Base-by-base conservation (phyloP, 129 eudicot species). In the Saposhnikovia divaricata region DNA sequence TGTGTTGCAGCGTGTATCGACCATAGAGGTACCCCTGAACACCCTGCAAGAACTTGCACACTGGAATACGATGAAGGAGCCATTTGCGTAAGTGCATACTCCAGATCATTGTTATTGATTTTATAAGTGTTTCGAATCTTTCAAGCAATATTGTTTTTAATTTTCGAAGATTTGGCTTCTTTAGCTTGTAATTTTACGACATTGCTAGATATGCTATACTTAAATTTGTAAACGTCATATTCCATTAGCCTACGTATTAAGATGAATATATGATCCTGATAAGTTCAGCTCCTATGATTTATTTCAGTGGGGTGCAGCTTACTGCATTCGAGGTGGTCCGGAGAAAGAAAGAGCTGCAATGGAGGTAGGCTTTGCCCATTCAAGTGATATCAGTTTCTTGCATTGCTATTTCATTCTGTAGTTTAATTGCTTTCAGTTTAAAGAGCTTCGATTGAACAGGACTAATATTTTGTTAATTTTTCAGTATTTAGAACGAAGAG, bases 1-100 rank as follows among this genome's bases (percentile, higher is more conserved):
- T 53, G 14, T 82, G 81, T 70, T 34, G 78, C 92, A 95, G 98
- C 97, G 1, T 95, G 98, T 89, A 95, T 95, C 74, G 98, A 95
- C 81, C 98, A 95, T 79, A 85, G 98, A 83, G 98, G 98, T 40
- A 95, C 98, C 0, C 97, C 97, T 13, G 91, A 95, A 75, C 91
- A 90, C 81, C 98, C 98, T 61, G 98, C 98, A 7, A 90, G 98
- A 87, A 95, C 98, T 21, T 95, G 98, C 86, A 89, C 97, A 7
- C 84, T 95, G 78, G 98, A 95, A 83, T 75, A 86, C 76, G 63
- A 79, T 40, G 91, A 89, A 82, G 98, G 97, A 82, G 78, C 93
- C 70, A 50, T 95, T 55, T 95, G 97, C 55, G 98, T 95, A 89
- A 87, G 98, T 88, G 18, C 16, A 9, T 43, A 43, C 45, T 43